Conservation (phyloP, 345 rosid genomes). For the Rhodamnia argentea region DNA sequence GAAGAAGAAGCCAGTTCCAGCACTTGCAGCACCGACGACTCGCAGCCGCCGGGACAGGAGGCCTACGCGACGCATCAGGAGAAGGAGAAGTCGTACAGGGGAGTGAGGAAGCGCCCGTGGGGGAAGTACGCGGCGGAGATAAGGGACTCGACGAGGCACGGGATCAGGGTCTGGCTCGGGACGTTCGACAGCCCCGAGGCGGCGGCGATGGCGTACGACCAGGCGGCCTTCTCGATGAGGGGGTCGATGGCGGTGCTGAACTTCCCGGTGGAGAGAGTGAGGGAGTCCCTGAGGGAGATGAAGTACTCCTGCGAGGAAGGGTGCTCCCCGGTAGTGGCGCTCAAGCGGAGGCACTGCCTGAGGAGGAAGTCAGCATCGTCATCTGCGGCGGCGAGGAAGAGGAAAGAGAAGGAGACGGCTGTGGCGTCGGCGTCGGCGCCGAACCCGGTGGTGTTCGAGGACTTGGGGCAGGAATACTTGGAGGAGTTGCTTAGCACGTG, state of each 20-base stretch:
- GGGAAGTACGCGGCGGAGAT: slow-evolving; percentile 47
- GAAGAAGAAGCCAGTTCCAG: slow-evolving; percentile 24
- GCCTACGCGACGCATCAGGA: background rate
- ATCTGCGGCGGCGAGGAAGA: background rate
- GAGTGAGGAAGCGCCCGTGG: slow-evolving; percentile 42
- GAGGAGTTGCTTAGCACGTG: slow-evolving; percentile 25
- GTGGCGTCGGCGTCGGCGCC: background rate
- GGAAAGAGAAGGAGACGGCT: background rate
- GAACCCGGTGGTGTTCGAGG: slow-evolving; percentile 28
- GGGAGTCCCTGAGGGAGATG: slow-evolving; percentile 29
- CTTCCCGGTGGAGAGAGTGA: slow-evolving; percentile 29
- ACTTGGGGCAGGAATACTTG: slow-evolving; percentile 27
- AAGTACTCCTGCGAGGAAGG: slow-evolving; percentile 23
- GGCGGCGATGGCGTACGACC: slow-evolving; percentile 36
- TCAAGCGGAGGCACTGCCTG: slow-evolving; percentile 29
- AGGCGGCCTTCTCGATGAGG: slow-evolving; percentile 35
- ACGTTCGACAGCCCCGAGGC: slow-evolving; percentile 37
- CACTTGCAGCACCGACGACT: background rate
- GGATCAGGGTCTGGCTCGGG: slow-evolving; percentile 37
- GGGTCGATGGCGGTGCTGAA: slow-evolving; percentile 31
- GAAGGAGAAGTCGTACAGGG: slow-evolving; percentile 25
- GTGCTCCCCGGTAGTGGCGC: slow-evolving; percentile 31
- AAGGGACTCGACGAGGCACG: slow-evolving; percentile 30
- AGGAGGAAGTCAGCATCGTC: slow-evolving; percentile 15
- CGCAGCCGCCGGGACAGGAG: background rate